Base-by-base conservation (phyloP, 2,329 filamentous ascomycete genomes). In the Botrytis fragariae region DNA sequence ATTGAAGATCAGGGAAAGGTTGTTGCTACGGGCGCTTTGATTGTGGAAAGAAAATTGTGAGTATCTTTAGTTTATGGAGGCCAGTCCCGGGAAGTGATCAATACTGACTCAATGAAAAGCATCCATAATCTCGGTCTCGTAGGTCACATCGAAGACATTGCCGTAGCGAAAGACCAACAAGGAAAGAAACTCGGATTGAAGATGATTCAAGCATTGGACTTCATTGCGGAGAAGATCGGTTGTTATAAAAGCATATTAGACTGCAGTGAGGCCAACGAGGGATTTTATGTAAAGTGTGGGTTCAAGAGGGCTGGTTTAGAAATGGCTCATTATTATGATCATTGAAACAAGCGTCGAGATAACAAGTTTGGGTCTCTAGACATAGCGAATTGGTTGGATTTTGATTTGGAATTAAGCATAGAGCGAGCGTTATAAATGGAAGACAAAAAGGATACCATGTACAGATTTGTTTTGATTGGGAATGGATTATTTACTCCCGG, bases 221-320 rank as follows among this genome's bases (percentile, higher is more conserved):
- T 88, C 81, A 91, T 98, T 74, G 94, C 95, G 72, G 90, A 93
- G 81, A 89, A 94, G 81, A 91, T 96, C 73, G 96, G 95, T 72
- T 98, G 95, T 84, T 98, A 98, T 84, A 98, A 96, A 91, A 94
- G 91, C 77, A 98, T 99, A 78, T 88, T 98, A 77, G 95, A 98
- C 83, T 99, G 96, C 86, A 97, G 93, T 77, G 95, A 98, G 83
- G 90, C 92, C 79, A 99, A 98, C 82, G 94, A 97, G 83, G 95
- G 95, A 35, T 98, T 99, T 86, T 99, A 99, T 83, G 88, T 97
- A 83, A 98, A 98, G 87, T 98, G 96, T 84, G 95, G 95, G 74
- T 98, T 97, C 84, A 92, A 94, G 84, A 87, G 94, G 75, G 95
- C 94, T 42, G 96, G 96, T 25, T 85, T 98, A 73, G 93, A 99